These are phyloP conservation scores for Boletus sp. DNA, from an alignment of 768 basidiomycete genomes.

Conservation along the genomic window DNA sequence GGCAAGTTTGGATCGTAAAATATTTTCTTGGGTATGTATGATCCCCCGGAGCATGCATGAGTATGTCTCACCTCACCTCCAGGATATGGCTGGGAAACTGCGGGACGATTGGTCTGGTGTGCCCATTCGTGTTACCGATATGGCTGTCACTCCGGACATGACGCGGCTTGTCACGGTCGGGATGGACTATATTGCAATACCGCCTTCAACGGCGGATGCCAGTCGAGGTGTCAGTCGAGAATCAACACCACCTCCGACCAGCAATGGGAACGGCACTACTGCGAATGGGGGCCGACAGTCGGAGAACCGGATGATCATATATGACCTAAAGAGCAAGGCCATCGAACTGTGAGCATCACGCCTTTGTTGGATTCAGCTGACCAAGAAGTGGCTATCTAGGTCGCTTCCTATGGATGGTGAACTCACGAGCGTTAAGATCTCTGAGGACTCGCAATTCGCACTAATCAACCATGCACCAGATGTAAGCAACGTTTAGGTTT, in stretches of 20 bases:
- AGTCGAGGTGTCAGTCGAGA: constrained; percentile 36
- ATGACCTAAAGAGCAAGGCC: constrained; percentile 67
- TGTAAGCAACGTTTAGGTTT: constrained; percentile 43
- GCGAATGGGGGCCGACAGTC: constrained; percentile 36
- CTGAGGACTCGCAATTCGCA: constrained; percentile 81
- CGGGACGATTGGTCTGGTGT: constrained; percentile 65
- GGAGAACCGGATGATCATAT: constrained; percentile 71
- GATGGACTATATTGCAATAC: constrained; percentile 43
- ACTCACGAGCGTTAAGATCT: constrained; percentile 83
- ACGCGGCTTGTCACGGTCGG: constrained; percentile 83
- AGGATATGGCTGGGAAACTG: constrained; percentile 76
- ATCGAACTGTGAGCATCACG: constrained; percentile 58
- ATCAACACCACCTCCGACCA: constrained; percentile 29
- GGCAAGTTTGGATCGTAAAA: constrained; percentile 79
- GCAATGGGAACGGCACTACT: constrained; percentile 32
- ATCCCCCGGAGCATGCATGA: background rate
- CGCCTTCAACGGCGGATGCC: constrained; percentile 12
- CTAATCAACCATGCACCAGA: constrained; percentile 86
- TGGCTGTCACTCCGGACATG: constrained; percentile 83
- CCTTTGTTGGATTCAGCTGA: constrained; percentile 8
- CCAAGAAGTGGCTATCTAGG: constrained; percentile 34
- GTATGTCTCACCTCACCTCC: constrained; percentile 14
- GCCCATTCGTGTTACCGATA: constrained; percentile 80
- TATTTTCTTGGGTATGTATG: constrained; percentile 73
- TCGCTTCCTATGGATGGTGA: constrained; percentile 71